These are phyloP conservation scores for Gracilaria vermiculophylla DNA, from an alignment of 23 red algal genomes.

Conservation along the genomic window DNA sequence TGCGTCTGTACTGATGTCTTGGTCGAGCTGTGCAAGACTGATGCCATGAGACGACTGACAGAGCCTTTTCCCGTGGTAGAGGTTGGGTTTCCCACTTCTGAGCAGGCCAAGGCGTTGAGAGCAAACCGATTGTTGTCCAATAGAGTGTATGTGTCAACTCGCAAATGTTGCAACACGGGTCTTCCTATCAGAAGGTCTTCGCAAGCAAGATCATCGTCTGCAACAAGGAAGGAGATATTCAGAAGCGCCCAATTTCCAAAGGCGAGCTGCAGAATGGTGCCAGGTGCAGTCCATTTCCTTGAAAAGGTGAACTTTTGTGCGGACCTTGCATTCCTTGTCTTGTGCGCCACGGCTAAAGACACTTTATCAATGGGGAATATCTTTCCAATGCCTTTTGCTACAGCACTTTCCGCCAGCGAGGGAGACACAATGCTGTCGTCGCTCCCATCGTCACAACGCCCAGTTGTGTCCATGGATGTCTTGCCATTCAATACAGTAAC, in stretches of 20 bases:
- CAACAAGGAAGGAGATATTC: neutral
- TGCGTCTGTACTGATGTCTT: neutral
- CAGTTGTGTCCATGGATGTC: no score
- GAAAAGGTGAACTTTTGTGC: neutral
- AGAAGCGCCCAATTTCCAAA: neutral
- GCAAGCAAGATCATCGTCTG: constrained; percentile 1
- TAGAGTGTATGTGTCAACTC: neutral
- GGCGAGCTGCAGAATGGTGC: neutral
- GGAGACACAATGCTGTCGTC: constrained; percentile 16
- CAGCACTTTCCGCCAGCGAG: neutral
- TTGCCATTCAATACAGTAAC: no score
- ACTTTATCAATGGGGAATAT: neutral
- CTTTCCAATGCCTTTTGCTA: neutral
- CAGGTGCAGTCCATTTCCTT: neutral
- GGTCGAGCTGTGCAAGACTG: neutral
- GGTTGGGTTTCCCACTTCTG: neutral
- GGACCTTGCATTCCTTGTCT: neutral
- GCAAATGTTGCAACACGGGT: constrained; percentile 2
- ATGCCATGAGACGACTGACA: neutral
- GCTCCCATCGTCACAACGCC: constrained; percentile 28
- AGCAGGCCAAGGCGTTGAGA: neutral
- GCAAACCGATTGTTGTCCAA: neutral
- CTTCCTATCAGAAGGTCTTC: neutral
- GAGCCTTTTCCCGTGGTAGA: neutral
- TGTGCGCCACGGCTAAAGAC: neutral